Evolutionary conservation across 2,329 filamentous ascomycete species (phyloP).

Genomic region (Sordariomycetes sp.): DNA sequence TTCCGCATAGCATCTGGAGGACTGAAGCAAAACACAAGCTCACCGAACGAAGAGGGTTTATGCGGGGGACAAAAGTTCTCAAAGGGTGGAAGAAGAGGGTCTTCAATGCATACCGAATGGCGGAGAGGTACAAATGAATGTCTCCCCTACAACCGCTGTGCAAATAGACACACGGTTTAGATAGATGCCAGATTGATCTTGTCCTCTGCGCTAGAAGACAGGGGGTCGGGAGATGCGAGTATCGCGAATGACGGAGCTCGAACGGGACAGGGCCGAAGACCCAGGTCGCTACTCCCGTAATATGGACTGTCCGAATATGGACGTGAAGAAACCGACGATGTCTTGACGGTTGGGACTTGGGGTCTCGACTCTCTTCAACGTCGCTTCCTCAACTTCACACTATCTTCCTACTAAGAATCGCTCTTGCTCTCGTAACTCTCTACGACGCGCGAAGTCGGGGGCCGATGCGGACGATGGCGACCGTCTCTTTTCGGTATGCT

Average conservation of each 20-base stretch:
- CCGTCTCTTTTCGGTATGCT: slow-evolving; percentile 5
- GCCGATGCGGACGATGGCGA: slow-evolving; percentile 4
- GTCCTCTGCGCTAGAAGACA: not conserved
- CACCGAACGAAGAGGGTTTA: too few species aligned
- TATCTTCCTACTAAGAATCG: slow-evolving; percentile 2
- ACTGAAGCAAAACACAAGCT: not conserved
- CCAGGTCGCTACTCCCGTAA: not conserved
- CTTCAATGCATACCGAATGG: slow-evolving; percentile 45
- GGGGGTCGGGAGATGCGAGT: not conserved
- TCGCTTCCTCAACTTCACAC: not conserved
- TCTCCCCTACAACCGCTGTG: slow-evolving; percentile 57
- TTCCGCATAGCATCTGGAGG: not conserved
- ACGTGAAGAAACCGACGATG: not conserved
- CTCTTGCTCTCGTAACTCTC: not conserved
- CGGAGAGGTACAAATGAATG: slow-evolving; percentile 98
- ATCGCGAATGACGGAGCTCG: not conserved
- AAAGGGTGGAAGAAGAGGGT: not conserved
- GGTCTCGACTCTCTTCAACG: not conserved
- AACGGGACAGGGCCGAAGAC: not conserved
- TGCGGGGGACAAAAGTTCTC: not conserved
- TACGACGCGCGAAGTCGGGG: slow-evolving; percentile 1
- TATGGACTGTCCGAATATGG: not conserved
- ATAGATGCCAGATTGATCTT: not conserved
- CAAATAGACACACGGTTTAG: not conserved
- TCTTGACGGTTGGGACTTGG: not conserved